Base-by-base conservation (phyloP, 257 asterid genomes). In the Solanum bulbocastanum region DNA sequence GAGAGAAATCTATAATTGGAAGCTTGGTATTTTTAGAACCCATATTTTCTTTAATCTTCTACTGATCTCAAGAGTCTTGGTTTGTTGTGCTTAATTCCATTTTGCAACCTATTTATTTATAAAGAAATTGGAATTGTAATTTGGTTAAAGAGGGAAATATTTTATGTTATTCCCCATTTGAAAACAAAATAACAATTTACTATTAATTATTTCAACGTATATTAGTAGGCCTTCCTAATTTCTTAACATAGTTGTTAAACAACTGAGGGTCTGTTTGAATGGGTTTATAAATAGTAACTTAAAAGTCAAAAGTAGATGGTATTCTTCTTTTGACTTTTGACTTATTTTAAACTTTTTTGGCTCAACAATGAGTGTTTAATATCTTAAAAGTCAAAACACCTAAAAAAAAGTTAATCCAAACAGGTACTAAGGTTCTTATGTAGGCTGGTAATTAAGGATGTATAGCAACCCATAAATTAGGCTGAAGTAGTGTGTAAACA, bases 1-100 rank as follows among this genome's bases (percentile, higher is more conserved):
- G 20, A 23, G 95, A 90, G 69, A 94, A 93, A 44, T 93, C 91
- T 86, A 94, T 90, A 35, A 81, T 15, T 0, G 96, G 98, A 86
- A 94, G 94, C 88, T 91, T 89, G 11, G 81, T 84, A 62, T 73
- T 83, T 88, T 89, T 91, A 6, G 93, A 91, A 86, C 92, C 91
- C 95, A 94, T 91, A 20, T 85, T 83, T 71, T 14, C 37, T 66
- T 68, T 83, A 12, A 30, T 23, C 9, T 8, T 23, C 1, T 79
- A 22, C 42, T 25, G 25, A 33, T 14, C 22, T 83, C 20, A 83
- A 22, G 22, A 33, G 56, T 12, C 11, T 32, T 36, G 49, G n/a
- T 32, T 83, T 52, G 22, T 0, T 32, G 14, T 52, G 36, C n/a
- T 3, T 20, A 83, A 49, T 40, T 83, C 3, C 14, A 83, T 22